Percentiles rank a stretch among this genome's conserved stretches.
Conservation (phyloP, 345 rosid species). For the rapeseed (Brassica napus) region Da-Ae NC_063440.1:26066001-26066500, state of each 20-base stretch:
- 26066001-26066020: too few relatives aligned
- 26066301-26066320: background rate
- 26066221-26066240: background rate
- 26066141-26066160: background rate
- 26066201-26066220: background rate
- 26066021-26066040: too few relatives aligned
- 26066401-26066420: slow-evolving; percentile 26
- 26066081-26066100: too few relatives aligned
- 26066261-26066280: background rate
- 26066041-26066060: too few relatives aligned
- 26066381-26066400: background rate
- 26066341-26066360: background rate
- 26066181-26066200: background rate
- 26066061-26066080: too few relatives aligned
- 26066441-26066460: background rate
- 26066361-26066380: background rate
- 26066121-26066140: too few relatives aligned
- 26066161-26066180: background rate
- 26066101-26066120: too few relatives aligned
- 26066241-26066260: background rate
- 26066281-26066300: background rate
- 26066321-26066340: background rate
- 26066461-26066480: background rate
- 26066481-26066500: background rate
- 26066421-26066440: slow-evolving; percentile 22